Percentiles rank a stretch among this genome's conserved stretches.
Conservation (phyloP, 371 early-diverging fungal genomes). For the Polyrhizophydium stewartii region DNA sequence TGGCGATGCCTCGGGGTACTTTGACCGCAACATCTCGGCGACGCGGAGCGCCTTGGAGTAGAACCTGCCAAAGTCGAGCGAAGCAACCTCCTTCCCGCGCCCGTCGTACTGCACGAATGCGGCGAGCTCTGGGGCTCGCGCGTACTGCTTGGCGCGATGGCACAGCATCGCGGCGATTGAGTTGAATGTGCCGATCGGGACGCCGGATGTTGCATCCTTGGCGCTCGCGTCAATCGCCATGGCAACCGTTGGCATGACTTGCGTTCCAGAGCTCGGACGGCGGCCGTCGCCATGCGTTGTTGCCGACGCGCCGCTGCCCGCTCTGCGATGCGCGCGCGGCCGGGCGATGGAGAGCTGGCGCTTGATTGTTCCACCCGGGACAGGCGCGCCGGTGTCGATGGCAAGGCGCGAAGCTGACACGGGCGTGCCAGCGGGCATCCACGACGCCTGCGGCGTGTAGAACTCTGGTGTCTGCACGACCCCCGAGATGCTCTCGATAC, state of each 20-base stretch:
- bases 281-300: too few relatives aligned
- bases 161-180: background rate
- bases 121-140: background rate
- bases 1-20: background rate
- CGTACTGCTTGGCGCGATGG: background rate
- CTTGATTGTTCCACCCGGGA: too few relatives aligned
- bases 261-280: background rate
- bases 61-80: background rate
- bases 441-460: too few relatives aligned
- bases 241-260: background rate
- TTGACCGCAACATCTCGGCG: background rate
- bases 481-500: too few relatives aligned
- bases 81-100: background rate
- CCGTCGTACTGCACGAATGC: background rate
- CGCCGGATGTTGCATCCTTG: background rate
- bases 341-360: too few relatives aligned
- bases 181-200: background rate
- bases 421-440: too few relatives aligned
- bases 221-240: background rate
- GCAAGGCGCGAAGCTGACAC: too few relatives aligned
- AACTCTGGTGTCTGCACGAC: too few relatives aligned
- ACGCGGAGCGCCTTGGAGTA: background rate
- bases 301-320: too few relatives aligned
- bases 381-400: too few relatives aligned
- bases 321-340: too few relatives aligned